Evolutionary conservation across 495 filamentous ascomycete species (phyloP), one percentile per base, ranked within the genome.

Genomic region (Glarea lozoyensis): DNA sequence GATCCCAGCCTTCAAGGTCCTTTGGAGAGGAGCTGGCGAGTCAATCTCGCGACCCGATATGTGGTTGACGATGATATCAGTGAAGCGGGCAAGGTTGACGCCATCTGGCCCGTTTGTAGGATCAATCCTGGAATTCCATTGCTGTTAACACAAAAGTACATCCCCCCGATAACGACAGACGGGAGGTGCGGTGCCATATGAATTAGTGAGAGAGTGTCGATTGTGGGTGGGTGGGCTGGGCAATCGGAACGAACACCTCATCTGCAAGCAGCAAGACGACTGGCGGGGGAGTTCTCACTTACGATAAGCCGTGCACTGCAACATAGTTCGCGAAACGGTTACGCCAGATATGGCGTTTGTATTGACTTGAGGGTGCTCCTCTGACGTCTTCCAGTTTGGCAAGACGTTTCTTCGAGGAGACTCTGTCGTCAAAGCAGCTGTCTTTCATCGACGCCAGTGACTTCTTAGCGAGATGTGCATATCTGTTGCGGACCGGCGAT

Each of bases 51-150:
- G 32, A n/a, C 10, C 35, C 11, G 11, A 9, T 16, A 37, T 37
- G n/a, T 21, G 35, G 10, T 37, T 37, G 35, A 37, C 35, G 6
- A 37, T 21, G 10, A 19, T 37, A 21, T 37, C 17, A n/a, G 22
- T 21, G 35, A 37, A 37, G 22, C 35, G 17, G 11, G 22, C 11
- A 5, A 37, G 19, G 7, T 16, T 37, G 35, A 6, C 35, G 35
- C 11, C 5, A 16, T 35, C 32, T 15, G 32, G 32, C 10, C 32
- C 32, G 32, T 9, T 35, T 15, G 10, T 9, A 11, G 32, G 32
- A 16, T 35, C 61, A 46, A 37, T 60, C 63, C 10, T 59, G 56
- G 32, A 15, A 9, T 11, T 16, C 32, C 9, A n/a, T n/a, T n/a
- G n/a, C n/a, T n/a, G n/a, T n/a, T n/a, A n/a, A n/a, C n/a, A n/a